Percentiles rank a stretch among this genome's conserved stretches.
Conservation (phyloP, 2,329 filamentous ascomycete genomes). For the Xylaria polymorpha region DNA sequence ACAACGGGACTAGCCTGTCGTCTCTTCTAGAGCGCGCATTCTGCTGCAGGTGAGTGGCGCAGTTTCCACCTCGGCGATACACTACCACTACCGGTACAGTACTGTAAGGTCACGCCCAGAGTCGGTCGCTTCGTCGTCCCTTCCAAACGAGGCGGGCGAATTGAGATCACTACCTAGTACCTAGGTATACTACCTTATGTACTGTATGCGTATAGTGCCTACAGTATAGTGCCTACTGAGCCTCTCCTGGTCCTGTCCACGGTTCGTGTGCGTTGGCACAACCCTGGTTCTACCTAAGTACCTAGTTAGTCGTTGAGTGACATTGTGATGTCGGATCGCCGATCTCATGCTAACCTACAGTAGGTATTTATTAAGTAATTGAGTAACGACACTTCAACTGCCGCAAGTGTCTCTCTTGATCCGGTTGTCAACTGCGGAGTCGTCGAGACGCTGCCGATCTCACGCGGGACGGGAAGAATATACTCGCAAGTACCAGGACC, state of each 20-base stretch:
- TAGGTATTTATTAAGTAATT: not conserved
- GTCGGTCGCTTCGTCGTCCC: constrained; percentile 14
- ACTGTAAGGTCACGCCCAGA: constrained; percentile 10
- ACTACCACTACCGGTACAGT: too few species aligned
- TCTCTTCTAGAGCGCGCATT: constrained; percentile 30
- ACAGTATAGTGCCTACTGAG: too few species aligned
- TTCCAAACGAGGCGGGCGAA: constrained; percentile 17
- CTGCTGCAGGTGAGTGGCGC: constrained; percentile 22
- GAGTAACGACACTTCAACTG: constrained; percentile 7
- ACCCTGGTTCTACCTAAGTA: not conserved
- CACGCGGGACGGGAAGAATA: constrained; percentile 2
- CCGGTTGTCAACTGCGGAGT: not conserved
- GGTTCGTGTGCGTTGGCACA: constrained; percentile 26
- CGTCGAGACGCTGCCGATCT: constrained; percentile 15
- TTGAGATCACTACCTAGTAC: not conserved
- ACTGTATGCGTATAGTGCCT: too few species aligned
- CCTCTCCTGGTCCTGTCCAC: too few species aligned
- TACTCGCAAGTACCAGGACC: not conserved
- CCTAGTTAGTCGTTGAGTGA: constrained; percentile 4
- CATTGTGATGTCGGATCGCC: constrained; percentile 14
- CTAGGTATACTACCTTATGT: too few species aligned
- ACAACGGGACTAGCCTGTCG: constrained; percentile 24
- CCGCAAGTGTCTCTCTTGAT: constrained; percentile 3
- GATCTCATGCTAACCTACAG: not conserved
- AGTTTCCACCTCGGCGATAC: constrained; percentile 19